Evolutionary conservation across 2,329 filamentous ascomycete genomes (phyloP).

Genomic region (Talaromyces marneffei): DNA sequence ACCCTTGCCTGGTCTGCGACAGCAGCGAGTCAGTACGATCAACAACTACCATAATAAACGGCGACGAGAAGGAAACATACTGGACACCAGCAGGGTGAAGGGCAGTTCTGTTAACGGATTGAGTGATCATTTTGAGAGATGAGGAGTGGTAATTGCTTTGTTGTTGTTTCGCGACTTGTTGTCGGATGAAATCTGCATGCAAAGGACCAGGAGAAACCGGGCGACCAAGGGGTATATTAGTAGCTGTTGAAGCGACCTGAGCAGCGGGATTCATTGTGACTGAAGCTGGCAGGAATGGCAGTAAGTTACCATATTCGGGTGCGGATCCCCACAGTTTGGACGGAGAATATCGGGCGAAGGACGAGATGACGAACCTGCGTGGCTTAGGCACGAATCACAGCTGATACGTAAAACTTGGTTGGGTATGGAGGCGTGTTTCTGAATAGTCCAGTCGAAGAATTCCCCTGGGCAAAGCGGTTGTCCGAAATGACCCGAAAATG

Average conservation of each 20-base stretch:
- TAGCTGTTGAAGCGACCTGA: constrained; percentile 31
- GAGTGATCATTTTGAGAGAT: constrained; percentile 50
- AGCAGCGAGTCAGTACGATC: not conserved
- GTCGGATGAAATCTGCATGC: constrained; percentile 52
- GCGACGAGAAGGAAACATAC: constrained; percentile 52
- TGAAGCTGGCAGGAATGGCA: constrained; percentile 22
- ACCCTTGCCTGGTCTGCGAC: constrained; percentile 65
- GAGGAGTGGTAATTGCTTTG: constrained; percentile 56
- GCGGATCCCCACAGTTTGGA: constrained; percentile 35
- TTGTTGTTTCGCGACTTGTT: constrained; percentile 53
- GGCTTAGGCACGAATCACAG: constrained; percentile 5
- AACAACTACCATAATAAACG: constrained; percentile 9
- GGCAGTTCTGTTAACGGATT: constrained; percentile 79
- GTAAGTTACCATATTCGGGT: constrained; percentile 22
- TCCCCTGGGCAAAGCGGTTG: not conserved
- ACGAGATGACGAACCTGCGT: constrained; percentile 17
- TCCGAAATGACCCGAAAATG: constrained; percentile 16
- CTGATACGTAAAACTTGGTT: constrained; percentile 1
- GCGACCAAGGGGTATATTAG: constrained; percentile 42
- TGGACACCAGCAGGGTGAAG: constrained; percentile 86
- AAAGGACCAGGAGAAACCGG: constrained; percentile 43
- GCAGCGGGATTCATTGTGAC: constrained; percentile 21
- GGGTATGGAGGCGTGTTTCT: not conserved
- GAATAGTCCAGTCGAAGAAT: constrained; percentile 1
- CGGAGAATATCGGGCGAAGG: constrained; percentile 35